Conservation (phyloP, 2,329 filamentous ascomycete species). For the Arthrinium phaeospermum region DNA sequence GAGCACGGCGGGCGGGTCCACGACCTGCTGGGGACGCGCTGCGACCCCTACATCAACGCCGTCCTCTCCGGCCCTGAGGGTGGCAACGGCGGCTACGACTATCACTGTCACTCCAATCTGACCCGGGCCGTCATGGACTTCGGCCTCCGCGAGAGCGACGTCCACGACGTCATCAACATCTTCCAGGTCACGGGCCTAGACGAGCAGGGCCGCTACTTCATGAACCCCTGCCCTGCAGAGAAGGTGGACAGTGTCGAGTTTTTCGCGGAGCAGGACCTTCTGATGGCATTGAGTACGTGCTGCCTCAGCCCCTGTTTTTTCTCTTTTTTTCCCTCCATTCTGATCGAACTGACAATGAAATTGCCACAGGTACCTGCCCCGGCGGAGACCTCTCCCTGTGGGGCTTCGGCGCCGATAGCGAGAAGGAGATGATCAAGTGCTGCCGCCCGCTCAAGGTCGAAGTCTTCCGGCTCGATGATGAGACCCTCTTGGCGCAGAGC, state of each 20-base stretch:
- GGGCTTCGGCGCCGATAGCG: conserved; percentile 75
- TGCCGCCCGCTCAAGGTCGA: conserved; percentile 78
- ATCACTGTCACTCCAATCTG: conserved; percentile 84
- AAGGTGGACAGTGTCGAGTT: conserved; percentile 72
- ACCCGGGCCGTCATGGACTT: conserved; percentile 72
- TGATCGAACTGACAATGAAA: conserved; percentile 47
- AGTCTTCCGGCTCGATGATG: conserved; percentile 68
- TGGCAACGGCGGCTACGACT: conserved; percentile 73
- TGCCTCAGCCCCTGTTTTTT: neutral
- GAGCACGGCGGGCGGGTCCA: conserved; percentile 72
- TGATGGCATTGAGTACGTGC: conserved; percentile 61
- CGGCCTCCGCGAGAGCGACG: conserved; percentile 73
- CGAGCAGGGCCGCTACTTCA: conserved; percentile 75
- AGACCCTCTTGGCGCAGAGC: conserved; percentile 51
- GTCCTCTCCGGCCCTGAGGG: conserved; percentile 60
- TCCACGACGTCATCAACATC: conserved; percentile 86
- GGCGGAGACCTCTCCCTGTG: conserved; percentile 83
- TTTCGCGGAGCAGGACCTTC: conserved; percentile 77
- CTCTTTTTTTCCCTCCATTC: too few relatives aligned
- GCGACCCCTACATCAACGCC: conserved; percentile 82
- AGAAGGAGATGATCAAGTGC: conserved; percentile 71
- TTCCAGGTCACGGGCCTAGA: conserved; percentile 86
- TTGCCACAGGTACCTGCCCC: conserved; percentile 67
- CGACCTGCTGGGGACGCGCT: conserved; percentile 81
- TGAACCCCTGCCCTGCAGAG: conserved; percentile 66